A percentile compares a stretch with the other conserved stretches of the same genome.
phyloP scores from a whole-genome alignment of 106 monocot species.

The Chionographis japonica region DNA sequence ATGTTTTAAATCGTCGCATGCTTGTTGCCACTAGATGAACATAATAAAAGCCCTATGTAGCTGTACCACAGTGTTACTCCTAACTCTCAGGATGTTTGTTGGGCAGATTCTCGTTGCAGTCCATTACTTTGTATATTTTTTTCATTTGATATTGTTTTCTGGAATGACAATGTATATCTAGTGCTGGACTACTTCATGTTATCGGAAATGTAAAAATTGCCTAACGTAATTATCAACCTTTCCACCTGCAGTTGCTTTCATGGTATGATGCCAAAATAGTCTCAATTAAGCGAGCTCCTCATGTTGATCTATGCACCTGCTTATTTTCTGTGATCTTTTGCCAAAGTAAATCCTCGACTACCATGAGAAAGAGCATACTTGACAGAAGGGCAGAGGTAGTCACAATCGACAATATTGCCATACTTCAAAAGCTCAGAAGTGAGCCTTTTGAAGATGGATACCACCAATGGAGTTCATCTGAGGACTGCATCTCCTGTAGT shows the following conservation, averaged over 20 bases:
- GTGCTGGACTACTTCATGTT: no score
- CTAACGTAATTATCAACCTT: background rate
- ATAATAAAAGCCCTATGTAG: no score
- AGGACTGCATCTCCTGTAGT: conserved; percentile 22
- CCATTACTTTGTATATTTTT: background rate
- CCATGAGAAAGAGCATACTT: conserved; percentile 4
- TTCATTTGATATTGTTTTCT: background rate
- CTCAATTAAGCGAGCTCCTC: conserved; percentile 35
- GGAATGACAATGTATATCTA: background rate
- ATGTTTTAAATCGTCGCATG: no score
- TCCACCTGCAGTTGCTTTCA: conserved; percentile 29
- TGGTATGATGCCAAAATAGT: conserved; percentile 68
- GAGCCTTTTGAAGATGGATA: conserved; percentile 29
- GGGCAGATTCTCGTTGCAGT: background rate
- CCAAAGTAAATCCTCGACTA: conserved; percentile 13
- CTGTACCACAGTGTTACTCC: no score
- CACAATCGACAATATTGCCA: conserved; percentile 46
- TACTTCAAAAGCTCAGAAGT: conserved; percentile 47
- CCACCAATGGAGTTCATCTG: conserved; percentile 26
- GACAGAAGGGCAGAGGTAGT: conserved; percentile 27
- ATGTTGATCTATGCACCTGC: conserved; percentile 45
- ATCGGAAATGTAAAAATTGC: no score
- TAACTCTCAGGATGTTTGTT: no score
- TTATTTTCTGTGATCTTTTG: conserved; percentile 41
- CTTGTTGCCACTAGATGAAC: no score